Evolutionary conservation across 2,329 filamentous ascomycete species (phyloP).

Genomic region (Penicillium sp.): DNA sequence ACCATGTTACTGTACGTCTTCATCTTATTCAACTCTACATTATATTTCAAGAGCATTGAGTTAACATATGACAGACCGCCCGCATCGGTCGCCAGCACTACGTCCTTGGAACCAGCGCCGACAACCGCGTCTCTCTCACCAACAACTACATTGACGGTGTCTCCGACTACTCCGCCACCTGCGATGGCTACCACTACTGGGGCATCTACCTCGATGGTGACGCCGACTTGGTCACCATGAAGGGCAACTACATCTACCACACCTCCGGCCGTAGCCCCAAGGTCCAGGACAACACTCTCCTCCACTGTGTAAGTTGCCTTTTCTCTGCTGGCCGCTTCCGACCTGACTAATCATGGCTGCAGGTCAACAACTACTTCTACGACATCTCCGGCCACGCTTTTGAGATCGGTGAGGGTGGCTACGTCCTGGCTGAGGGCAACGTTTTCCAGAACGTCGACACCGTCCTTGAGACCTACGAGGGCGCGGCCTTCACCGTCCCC

Average conservation of each 20-base stretch:
- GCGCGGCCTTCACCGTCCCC: no score
- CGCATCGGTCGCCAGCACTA: slow-evolving; percentile 9
- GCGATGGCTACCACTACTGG: slow-evolving; percentile 10
- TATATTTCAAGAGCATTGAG: no score
- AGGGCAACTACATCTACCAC: slow-evolving; percentile 10
- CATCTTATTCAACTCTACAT: no score
- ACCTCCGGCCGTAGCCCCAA: slow-evolving; percentile 6
- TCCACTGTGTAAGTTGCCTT: no score
- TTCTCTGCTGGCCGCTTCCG: no score
- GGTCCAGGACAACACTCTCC: slow-evolving; percentile 3
- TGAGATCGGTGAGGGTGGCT: slow-evolving; percentile 1
- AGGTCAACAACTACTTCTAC: slow-evolving; percentile 8
- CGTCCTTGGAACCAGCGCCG: slow-evolving; percentile 4
- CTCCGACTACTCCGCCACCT: slow-evolving; percentile 5
- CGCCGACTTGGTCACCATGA: slow-evolving; percentile 7
- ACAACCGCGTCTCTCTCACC: slow-evolving; percentile 7
- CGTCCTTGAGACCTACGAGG: no score
- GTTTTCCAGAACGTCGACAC: not conserved
- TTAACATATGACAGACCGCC: slow-evolving; percentile 3
- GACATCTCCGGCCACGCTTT: slow-evolving; percentile 3
- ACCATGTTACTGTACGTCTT: slow-evolving; percentile 5
- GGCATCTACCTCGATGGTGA: slow-evolving; percentile 4
- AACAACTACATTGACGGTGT: slow-evolving; percentile 10
- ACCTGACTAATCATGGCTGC: no score
- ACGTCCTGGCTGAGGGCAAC: slow-evolving; percentile 3